These are phyloP conservation scores for Plasmodium chabaudi DNA, from an alignment of 169 alveolate species.

Conservation along the genomic window DNA sequence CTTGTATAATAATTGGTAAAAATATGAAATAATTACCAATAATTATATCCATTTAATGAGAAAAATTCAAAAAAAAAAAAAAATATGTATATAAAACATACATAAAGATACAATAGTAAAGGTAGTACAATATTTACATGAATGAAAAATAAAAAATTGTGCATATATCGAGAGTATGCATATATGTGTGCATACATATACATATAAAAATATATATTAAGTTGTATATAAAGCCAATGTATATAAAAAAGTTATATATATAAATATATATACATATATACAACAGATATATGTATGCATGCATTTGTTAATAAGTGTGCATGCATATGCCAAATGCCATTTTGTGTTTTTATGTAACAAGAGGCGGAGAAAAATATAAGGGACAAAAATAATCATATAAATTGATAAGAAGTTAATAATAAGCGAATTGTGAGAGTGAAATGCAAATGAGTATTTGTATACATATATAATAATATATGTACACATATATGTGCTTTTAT, in stretches of 20 bases:
- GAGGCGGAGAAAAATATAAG: not conserved
- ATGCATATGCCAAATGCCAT: not conserved
- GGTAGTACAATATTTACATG: not conserved
- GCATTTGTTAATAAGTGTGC: not conserved
- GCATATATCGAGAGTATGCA: not conserved
- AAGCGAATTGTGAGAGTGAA: too few species aligned
- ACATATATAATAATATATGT: constrained; percentile 3
- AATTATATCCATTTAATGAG: too few species aligned
- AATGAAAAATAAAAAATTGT: not conserved
- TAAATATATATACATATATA: constrained; percentile 14
- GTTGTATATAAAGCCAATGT: constrained; percentile 1
- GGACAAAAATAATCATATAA: not conserved
- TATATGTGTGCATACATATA: not conserved
- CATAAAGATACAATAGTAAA: too few species aligned
- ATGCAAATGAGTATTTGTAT: not conserved
- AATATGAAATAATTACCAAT: too few species aligned
- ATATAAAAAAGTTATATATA: constrained; percentile 6
- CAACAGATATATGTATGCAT: not conserved
- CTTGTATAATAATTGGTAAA: too few species aligned
- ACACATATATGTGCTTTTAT: constrained; percentile 7
- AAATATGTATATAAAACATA: too few species aligned
- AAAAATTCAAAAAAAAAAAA: too few species aligned
- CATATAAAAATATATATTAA: not conserved
- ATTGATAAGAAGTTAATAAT: not conserved
- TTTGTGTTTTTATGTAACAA: not conserved